phyloP scores from a whole-genome alignment of 1,139 yeast species.

The Citeromyces hawaiiensis region DNA sequence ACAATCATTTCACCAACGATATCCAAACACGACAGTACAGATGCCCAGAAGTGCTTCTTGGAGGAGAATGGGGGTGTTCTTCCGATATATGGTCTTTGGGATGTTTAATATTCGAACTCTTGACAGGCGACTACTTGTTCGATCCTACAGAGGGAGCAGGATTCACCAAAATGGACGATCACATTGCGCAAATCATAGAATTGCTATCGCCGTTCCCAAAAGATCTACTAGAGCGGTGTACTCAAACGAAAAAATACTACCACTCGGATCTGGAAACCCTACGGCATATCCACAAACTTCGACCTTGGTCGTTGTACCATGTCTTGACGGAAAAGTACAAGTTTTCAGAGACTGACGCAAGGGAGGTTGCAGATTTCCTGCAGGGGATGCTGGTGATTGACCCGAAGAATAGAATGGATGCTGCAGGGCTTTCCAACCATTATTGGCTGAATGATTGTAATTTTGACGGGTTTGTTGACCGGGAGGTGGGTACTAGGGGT shows the following conservation, averaged over 20 bases:
- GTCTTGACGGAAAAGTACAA: constrained; percentile 67
- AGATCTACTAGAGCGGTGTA: constrained; percentile 36
- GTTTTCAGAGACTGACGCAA: constrained; percentile 38
- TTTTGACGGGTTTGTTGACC: constrained; percentile 45
- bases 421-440: constrained; percentile 74
- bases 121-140: constrained; percentile 77
- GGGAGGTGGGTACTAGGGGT: constrained; percentile 52
- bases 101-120: constrained; percentile 65
- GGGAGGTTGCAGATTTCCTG: constrained; percentile 47
- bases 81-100: constrained; percentile 81
- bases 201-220: constrained; percentile 50
- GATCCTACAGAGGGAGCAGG: constrained; percentile 60
- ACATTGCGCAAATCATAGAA: constrained; percentile 74
- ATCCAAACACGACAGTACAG: constrained; percentile 83
- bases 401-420: constrained; percentile 65
- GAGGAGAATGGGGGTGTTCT: constrained; percentile 71
- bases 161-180: constrained; percentile 72
- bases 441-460: constrained; percentile 60
- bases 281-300: constrained; percentile 47
- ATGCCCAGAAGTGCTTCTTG: constrained; percentile 64
- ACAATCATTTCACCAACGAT: constrained; percentile 67
- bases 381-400: constrained; percentile 63
- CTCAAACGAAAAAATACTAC: constrained; percentile 38
- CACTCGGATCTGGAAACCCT: constrained; percentile 32
- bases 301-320: constrained; percentile 54